phyloP scores from a whole-genome alignment of 257 asterid species.

The Haberlea rhodopensis region DNA sequence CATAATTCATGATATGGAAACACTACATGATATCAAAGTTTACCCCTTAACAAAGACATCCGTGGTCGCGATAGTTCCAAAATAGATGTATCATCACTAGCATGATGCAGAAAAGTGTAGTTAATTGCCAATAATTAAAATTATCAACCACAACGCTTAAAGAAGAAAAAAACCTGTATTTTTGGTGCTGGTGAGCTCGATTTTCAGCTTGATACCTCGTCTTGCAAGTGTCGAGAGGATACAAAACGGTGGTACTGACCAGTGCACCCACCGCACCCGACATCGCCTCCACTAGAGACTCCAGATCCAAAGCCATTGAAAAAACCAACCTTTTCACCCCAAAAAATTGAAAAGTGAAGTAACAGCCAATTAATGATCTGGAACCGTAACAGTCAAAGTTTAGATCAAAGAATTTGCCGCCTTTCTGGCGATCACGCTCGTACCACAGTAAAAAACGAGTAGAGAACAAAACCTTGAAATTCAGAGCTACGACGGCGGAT shows the following conservation, averaged over 20 bases:
- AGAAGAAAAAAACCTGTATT: constrained; percentile 53
- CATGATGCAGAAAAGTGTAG: neutral
- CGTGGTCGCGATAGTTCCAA: neutral
- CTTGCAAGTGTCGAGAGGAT: constrained; percentile 93
- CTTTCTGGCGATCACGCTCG: neutral
- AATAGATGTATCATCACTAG: neutral
- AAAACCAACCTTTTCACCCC: constrained; percentile 8
- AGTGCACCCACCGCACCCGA: constrained; percentile 92
- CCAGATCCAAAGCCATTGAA: constrained; percentile 46
- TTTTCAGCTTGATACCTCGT: constrained; percentile 93
- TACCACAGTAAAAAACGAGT: neutral
- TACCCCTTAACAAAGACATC: neutral
- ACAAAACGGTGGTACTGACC: constrained; percentile 80
- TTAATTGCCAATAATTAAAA: neutral
- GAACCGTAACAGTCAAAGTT: neutral
- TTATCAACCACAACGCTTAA: neutral
- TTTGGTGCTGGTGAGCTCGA: constrained; percentile 61
- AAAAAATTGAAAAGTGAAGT: neutral
- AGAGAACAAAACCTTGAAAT: neutral
- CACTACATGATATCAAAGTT: neutral
- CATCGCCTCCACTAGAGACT: constrained; percentile 79
- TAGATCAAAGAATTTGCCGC: neutral
- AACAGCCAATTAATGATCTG: neutral
- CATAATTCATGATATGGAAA: no score
- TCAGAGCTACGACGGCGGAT: neutral